Evolutionary conservation across 805 yeast genomes (phyloP), one percentile per base, ranked within the genome.

Genomic region (Scheffersomyces stipitis): DNA sequence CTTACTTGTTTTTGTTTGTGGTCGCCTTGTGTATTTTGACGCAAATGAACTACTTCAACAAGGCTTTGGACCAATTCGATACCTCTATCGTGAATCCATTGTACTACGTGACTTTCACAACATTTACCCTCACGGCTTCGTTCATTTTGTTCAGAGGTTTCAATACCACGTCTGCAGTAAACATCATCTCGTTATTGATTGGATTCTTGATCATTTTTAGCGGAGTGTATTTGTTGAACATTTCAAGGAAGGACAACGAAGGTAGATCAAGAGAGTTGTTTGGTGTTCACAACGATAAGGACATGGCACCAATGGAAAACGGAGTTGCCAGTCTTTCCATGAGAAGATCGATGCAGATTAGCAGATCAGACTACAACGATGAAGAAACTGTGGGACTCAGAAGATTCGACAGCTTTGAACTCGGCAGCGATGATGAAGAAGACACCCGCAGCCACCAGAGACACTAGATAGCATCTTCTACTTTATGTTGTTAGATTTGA

Each of bases 11-110:
- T 71, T 75, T 86, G 24, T 48, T 76, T 20, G 89, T 86, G 16
- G 96, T 88, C 39, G 85, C 71, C 6, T 74, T 83, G 28, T 88
- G 96, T 63, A 89, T 88, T 48, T 52, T 85, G 51, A 86, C 95
- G 4, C 96, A 88, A 63, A 88, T 88, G 96, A 88, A 86, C 67
- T 88, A 86, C 59, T 86, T 88, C 71, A 88, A 88, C 73, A 89
- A 86, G 68, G 96, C 96, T 0, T 72, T 88, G 54, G 96, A 90
- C 51, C 96, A 86, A 60, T 88, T 88, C 52, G 96, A 89, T 58
- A 88, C 96, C 4, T 85, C 95, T 0, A 86, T 88, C 49, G 96
- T 88, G 38, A 88, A 88, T 60, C 96, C 96, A 22, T 69, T 88
- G 42, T 88, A 88, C 66, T 88, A 89, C 55, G 96, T 88, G 37